Evolutionary conservation across 208 protist genomes (phyloP).

Genomic region (Porcisia hertigi): DNA sequence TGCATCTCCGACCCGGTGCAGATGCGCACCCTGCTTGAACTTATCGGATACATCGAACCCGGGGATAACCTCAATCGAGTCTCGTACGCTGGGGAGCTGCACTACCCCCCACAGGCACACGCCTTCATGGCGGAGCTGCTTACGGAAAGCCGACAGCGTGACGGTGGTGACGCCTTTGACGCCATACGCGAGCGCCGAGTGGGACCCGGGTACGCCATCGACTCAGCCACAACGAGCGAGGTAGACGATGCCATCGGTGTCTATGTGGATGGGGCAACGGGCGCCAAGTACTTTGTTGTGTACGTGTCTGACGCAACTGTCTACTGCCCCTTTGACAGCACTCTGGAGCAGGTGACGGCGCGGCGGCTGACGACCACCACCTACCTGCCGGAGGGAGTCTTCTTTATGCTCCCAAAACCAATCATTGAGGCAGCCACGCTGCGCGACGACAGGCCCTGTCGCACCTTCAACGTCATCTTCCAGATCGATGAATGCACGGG

Average conservation of each 20-base stretch:
- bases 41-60: slow-evolving; percentile 54
- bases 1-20: slow-evolving; percentile 46
- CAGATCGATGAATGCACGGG: slow-evolving; percentile 68
- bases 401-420: slow-evolving; percentile 87
- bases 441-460: slow-evolving; percentile 78
- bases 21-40: slow-evolving; percentile 66
- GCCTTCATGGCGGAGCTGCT: slow-evolving; percentile 51
- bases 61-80: slow-evolving; percentile 79
- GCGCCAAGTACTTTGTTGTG: slow-evolving; percentile 75
- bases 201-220: slow-evolving; percentile 83
- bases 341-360: slow-evolving; percentile 83
- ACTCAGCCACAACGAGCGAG: slow-evolving; percentile 89
- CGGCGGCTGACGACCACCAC: slow-evolving; percentile 82
- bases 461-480: slow-evolving; percentile 89
- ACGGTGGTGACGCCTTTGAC: slow-evolving; percentile 79
- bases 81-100: slow-evolving; percentile 62
- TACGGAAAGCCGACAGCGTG: slow-evolving; percentile 34
- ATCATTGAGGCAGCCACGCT: slow-evolving; percentile 88
- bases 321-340: slow-evolving; percentile 83
- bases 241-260: slow-evolving; percentile 90
- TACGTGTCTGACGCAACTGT: slow-evolving; percentile 89
- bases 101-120: slow-evolving; percentile 70
- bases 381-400: slow-evolving; percentile 89
- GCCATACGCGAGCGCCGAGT: slow-evolving; percentile 40
- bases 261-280: slow-evolving; percentile 55